A percentile compares a stretch with the other conserved stretches of the same genome.
phyloP scores from a whole-genome alignment of 2,329 filamentous ascomycete genomes.

The Claviceps cyperi region DNA sequence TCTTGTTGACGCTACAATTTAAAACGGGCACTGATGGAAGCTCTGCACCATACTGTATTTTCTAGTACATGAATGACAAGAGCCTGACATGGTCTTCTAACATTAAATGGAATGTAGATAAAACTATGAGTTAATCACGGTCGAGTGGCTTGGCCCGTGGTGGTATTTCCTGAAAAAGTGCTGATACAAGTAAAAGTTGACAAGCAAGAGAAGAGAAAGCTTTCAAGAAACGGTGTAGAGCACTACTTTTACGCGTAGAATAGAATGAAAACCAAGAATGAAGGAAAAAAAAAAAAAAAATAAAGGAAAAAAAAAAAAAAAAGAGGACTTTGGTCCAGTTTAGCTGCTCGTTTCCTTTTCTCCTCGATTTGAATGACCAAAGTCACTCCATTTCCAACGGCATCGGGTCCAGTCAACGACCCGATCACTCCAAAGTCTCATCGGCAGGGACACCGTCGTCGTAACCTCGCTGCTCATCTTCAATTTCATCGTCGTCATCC shows the following conservation, averaged over 20 bases:
- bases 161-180: not conserved
- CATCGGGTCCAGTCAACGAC: not conserved
- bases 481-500: constrained; percentile 92
- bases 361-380: not conserved
- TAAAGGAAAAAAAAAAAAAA: too few relatives aligned
- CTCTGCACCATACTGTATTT: too few relatives aligned
- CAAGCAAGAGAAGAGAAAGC: not conserved
- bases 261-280: not conserved
- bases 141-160: not conserved
- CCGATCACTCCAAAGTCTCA: constrained; percentile 15
- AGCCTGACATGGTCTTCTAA: too few relatives aligned
- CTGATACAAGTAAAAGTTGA: not conserved
- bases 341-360: not conserved
- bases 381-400: not conserved
- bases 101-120: not conserved
- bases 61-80: not conserved
- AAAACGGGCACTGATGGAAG: too few relatives aligned
- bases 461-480: constrained; percentile 55
- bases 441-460: constrained; percentile 62
- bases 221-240: not conserved
- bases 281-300: not conserved
- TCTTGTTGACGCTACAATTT: too few relatives aligned
- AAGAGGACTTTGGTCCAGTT: not conserved
- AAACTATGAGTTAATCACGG: not conserved
- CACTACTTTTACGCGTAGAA: not conserved